phyloP scores from a whole-genome alignment of 2,329 filamentous ascomycete genomes.

The Ascochyta koolunga region DNA sequence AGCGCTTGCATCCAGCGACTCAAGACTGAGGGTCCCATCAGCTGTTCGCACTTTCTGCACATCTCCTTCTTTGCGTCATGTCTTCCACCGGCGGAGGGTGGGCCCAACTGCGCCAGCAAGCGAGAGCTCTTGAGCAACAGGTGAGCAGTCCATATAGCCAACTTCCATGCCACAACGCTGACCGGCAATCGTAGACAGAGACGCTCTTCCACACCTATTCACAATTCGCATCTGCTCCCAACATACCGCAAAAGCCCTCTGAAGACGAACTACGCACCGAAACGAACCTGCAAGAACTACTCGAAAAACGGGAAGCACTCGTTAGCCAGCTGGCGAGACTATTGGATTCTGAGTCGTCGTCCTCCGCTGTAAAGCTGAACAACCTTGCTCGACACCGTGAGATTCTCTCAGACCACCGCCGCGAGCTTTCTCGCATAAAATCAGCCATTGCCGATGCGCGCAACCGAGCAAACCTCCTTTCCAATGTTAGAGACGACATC shows the following conservation, averaged over 20 bases:
- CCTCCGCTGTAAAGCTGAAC: constrained; percentile 95
- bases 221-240: constrained; percentile 81
- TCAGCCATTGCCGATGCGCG: constrained; percentile 76
- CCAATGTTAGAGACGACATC: constrained; percentile 90
- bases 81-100: constrained; percentile 64
- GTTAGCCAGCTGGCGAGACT: constrained; percentile 84
- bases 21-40: background rate
- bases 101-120: constrained; percentile 93
- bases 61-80: constrained; percentile 30
- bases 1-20: background rate
- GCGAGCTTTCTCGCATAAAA: constrained; percentile 78
- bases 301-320: constrained; percentile 84
- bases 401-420: constrained; percentile 84
- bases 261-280: constrained; percentile 84
- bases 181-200: constrained; percentile 70
- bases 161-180: constrained; percentile 27
- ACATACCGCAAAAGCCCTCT: constrained; percentile 80
- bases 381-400: constrained; percentile 91
- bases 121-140: constrained; percentile 86
- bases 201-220: constrained; percentile 83
- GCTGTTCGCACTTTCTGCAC: background rate
- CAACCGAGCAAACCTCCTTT: constrained; percentile 86
- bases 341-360: constrained; percentile 90
- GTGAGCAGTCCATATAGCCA: constrained; percentile 56
- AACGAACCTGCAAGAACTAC: constrained; percentile 78